A percentile compares a stretch with the other conserved stretches of the same genome.
Conservation (phyloP, 2,329 filamentous ascomycete genomes). For the Epichloe glyceriae region DNA sequence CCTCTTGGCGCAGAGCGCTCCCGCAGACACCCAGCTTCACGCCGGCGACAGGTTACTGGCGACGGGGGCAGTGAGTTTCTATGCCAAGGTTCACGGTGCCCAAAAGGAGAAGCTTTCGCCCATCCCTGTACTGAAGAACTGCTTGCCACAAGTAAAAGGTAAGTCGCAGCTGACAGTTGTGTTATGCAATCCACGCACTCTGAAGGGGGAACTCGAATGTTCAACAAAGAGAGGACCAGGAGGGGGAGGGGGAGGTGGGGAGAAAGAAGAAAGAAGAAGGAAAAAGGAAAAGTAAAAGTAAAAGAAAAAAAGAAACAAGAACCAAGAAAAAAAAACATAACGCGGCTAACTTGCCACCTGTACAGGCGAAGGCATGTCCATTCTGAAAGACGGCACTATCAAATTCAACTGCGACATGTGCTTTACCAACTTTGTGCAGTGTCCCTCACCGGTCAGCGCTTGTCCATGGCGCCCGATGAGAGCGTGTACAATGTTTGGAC, state of each 20-base stretch:
- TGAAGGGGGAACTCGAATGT: too few species aligned
- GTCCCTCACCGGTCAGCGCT: slow-evolving; percentile 32
- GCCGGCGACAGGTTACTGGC: slow-evolving; percentile 40
- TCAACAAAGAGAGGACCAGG: too few species aligned
- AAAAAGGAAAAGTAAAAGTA: too few species aligned
- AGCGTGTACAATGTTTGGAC: slow-evolving; percentile 30
- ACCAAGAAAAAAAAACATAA: neutral
- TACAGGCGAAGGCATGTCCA: slow-evolving; percentile 29
- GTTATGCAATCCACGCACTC: neutral
- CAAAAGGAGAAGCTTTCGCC: slow-evolving; percentile 34
- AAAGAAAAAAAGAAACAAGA: neutral
- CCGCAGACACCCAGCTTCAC: slow-evolving; percentile 35
- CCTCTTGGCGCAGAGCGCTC: slow-evolving; percentile 38
- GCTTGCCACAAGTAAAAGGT: slow-evolving; percentile 28
- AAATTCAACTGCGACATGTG: slow-evolving; percentile 50
- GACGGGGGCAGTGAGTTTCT: slow-evolving; percentile 37
- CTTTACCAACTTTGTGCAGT: slow-evolving; percentile 39
- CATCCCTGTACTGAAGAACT: slow-evolving; percentile 41
- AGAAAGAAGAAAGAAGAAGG: neutral
- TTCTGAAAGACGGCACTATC: slow-evolving; percentile 34
- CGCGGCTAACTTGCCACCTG: slow-evolving; percentile 3
- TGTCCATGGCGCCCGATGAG: slow-evolving; percentile 36
- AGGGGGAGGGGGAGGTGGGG: too few species aligned
- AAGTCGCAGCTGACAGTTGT: slow-evolving; percentile 8
- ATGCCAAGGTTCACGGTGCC: slow-evolving; percentile 23